Percentiles rank a stretch among this genome's conserved stretches.
Conservation (phyloP, 2,329 filamentous ascomycete species). For the Eutypella sp. region DNA sequence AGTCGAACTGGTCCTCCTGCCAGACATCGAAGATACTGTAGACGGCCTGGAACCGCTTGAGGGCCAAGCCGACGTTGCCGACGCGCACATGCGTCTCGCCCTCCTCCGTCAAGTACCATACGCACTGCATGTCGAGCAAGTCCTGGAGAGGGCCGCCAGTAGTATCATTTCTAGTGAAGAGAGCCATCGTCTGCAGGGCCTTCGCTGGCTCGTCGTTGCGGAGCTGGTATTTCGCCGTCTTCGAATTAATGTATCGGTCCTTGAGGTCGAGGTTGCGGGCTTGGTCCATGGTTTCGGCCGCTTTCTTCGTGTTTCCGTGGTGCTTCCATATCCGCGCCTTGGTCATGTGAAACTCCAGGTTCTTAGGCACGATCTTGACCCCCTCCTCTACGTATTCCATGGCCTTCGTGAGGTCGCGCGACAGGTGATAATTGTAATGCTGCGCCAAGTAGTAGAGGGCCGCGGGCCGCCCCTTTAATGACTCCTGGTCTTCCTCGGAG, state of each 20-base stretch:
- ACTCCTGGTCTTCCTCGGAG: conserved; percentile 39
- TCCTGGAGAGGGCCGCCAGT: conserved; percentile 84
- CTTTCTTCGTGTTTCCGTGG: conserved; percentile 70
- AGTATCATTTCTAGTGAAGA: conserved; percentile 91
- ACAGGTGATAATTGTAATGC: conserved; percentile 91
- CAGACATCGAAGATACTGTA: conserved; percentile 93
- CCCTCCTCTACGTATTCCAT: conserved; percentile 78
- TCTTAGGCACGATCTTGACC: conserved; percentile 71
- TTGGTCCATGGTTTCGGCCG: conserved; percentile 81
- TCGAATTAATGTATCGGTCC: conserved; percentile 97
- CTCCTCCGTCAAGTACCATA: conserved; percentile 96
- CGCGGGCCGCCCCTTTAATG: conserved; percentile 64
- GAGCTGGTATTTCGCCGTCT: conserved; percentile 93
- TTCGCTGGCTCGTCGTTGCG: conserved; percentile 86
- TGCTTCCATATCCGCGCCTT: conserved; percentile 96
- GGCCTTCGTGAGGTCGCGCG: conserved; percentile 78
- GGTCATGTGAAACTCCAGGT: conserved; percentile 90
- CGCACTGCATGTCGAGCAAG: conserved; percentile 95
- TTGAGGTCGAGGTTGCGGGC: conserved; percentile 80
- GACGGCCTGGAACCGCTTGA: conserved; percentile 87
- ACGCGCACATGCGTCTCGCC: conserved; percentile 83
- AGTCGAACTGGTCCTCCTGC: conserved; percentile 98
- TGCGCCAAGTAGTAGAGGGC: conserved; percentile 92
- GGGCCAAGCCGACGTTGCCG: conserved; percentile 74
- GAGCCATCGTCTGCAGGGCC: conserved; percentile 80